Conservation (phyloP, 805 yeast species). For the Gaillardinia entomophila region DNA sequence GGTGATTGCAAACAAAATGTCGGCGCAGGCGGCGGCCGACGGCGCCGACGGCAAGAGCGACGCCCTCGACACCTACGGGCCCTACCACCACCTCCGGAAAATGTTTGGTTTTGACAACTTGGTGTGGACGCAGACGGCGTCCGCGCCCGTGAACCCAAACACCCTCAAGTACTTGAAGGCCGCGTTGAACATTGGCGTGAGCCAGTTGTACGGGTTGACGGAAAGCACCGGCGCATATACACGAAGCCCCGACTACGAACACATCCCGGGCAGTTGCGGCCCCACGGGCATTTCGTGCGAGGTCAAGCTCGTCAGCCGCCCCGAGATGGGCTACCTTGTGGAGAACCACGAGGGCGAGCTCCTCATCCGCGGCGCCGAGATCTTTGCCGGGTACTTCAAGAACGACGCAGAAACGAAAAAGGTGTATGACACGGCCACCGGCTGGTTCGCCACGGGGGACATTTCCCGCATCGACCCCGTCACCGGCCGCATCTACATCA, state of each 20-base stretch:
- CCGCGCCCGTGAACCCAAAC: slow-evolving; percentile 20
- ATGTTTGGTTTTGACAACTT: slow-evolving; percentile 13
- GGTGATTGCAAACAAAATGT: slow-evolving; percentile 6
- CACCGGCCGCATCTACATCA: slow-evolving; percentile 1
- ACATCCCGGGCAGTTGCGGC: slow-evolving; percentile 22
- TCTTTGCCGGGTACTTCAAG: slow-evolving; percentile 46
- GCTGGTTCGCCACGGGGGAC: slow-evolving; percentile 61
- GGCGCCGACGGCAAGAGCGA: slow-evolving; percentile 5
- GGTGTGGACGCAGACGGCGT: slow-evolving; percentile 23
- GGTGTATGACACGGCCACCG: slow-evolving; percentile 35
- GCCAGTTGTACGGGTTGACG: slow-evolving; percentile 8
- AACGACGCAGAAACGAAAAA: slow-evolving; percentile 44
- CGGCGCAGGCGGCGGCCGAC: slow-evolving; percentile 4
- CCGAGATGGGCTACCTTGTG: slow-evolving; percentile 13
- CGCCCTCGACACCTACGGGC: slow-evolving; percentile 9
- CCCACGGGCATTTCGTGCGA: slow-evolving; percentile 13
- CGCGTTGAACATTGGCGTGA: slow-evolving; percentile 14
- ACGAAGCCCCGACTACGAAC: slow-evolving; percentile 11
- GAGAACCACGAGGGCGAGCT: slow-evolving; percentile 44
- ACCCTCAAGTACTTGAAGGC: slow-evolving; percentile 21
- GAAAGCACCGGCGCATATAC: slow-evolving; percentile 20
- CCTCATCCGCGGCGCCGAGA: slow-evolving; percentile 51
- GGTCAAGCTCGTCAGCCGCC: slow-evolving; percentile 10
- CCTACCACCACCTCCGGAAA: slow-evolving; percentile 5
- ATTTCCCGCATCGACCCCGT: slow-evolving; percentile 23